Conservation (phyloP, 495 filamentous ascomycete genomes). For the Neurospora hispaniola region DNA sequence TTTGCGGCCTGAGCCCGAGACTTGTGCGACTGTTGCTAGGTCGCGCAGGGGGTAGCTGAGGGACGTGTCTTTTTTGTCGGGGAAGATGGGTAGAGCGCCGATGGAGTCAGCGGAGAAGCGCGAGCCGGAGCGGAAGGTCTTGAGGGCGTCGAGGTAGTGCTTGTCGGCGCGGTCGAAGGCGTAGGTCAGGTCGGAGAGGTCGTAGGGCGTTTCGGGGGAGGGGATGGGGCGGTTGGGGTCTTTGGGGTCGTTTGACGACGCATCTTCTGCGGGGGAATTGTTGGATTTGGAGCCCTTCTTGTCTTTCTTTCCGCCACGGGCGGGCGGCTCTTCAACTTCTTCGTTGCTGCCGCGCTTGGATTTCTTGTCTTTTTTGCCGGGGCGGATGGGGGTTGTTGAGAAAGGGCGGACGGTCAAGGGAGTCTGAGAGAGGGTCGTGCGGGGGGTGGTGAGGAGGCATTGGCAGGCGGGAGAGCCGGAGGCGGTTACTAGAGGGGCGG, state of each 20-base stretch:
- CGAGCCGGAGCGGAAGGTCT: constrained; percentile 47
- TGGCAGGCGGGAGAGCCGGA: neutral
- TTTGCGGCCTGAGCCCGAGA: constrained; percentile 55
- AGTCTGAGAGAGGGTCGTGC: no score
- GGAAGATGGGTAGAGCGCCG: constrained; percentile 52
- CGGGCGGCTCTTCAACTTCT: neutral
- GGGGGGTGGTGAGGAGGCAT: neutral
- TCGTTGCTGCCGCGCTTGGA: neutral
- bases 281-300: neutral
- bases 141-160: constrained; percentile 51
- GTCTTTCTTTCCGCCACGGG: neutral
- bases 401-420: neutral
- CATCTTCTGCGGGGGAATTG: constrained; percentile 4
- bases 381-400: neutral
- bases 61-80: constrained; percentile 34
- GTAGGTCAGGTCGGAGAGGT: constrained; percentile 53
- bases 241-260: neutral
- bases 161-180: constrained; percentile 47
- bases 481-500: neutral
- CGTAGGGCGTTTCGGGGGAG: constrained; percentile 47
- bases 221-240: constrained; percentile 15
- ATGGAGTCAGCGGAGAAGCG: constrained; percentile 59
- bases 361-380: constrained; percentile 1
- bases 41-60: constrained; percentile 52
- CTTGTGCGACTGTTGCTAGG: constrained; percentile 66